Base-by-base conservation (phyloP, 1,139 yeast species). In the Zygosaccharomyces pseudobailii region DNA sequence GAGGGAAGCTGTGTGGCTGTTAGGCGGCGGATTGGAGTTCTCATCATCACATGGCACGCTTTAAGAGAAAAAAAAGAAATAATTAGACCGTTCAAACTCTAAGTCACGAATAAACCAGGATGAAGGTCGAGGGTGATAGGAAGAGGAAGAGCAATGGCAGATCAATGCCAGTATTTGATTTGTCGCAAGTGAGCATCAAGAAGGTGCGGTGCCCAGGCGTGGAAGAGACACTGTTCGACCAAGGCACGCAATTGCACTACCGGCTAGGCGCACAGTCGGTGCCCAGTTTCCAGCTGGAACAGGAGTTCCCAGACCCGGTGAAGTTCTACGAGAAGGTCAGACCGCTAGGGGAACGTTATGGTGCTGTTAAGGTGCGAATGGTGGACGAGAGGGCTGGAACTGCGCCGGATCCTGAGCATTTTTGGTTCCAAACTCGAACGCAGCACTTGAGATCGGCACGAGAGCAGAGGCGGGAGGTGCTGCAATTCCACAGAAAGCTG, bases 361-460 rank as follows among this genome's bases (percentile, higher is more conserved):
- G 96, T 1, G 92, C 90, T n/a, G 72, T 87, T 25, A 87, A 86
- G 62, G 68, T 88, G 20, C 70, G 48, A 25, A 33, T 49, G n/a
- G 2, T 30, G 23, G 36, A 34, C 37, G 7, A 31, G 34, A 21
- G 28, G 36, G 6, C 36, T 6, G 22, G 8, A 10, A 13, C 22
- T 57, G 66, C 72, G 13, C 61, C 78, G n/a, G 75, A 80, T 56
- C 62, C 77, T 4, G 82, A 80, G 44, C 68, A 73, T n/a, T 73
- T 77, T 53, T 71, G 76, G 71, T 82, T 86, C 57, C 74, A 74
- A 45, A 72, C 87, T 3, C 73, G 82, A 36, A 69, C 72, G 42
- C 87, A 81, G 60, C 65, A 70, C 10, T 65, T 80, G 51, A 71
- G 72, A 51, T 69, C 77, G 7, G 52, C 62, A 31, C 56, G 61